Percentiles rank a stretch among this genome's conserved stretches.
Conservation (phyloP, 2,329 filamentous ascomycete species). For the Raffaelea ambrosiae region DNA sequence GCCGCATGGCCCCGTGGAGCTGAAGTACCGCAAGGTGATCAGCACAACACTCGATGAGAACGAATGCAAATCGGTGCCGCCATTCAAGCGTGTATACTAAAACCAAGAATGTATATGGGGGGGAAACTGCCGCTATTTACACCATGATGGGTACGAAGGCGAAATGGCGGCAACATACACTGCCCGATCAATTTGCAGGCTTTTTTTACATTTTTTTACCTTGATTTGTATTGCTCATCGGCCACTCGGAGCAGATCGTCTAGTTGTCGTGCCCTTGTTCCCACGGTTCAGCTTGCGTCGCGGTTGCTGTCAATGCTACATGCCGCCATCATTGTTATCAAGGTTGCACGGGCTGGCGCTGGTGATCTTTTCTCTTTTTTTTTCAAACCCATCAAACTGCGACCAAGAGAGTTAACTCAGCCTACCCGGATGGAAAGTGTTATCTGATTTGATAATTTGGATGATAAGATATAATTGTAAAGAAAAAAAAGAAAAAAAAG, state of each 20-base stretch:
- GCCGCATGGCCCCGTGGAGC: conserved; percentile 78
- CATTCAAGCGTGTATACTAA: conserved; percentile 92
- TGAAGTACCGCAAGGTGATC: conserved; percentile 79
- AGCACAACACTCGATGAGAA: conserved; percentile 80
- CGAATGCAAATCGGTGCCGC: conserved; percentile 93
- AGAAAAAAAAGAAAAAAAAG: neutral
- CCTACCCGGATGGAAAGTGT: neutral
- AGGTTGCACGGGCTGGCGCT: neutral
- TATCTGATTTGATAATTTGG: neutral
- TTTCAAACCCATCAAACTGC: no score
- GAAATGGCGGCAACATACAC: neutral
- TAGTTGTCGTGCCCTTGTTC: neutral
- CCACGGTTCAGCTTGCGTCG: neutral
- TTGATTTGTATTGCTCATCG: neutral
- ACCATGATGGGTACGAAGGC: no score
- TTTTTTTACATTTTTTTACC: no score
- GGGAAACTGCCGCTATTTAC: neutral
- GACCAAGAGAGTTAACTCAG: no score
- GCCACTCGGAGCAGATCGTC: neutral
- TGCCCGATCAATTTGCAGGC: no score
- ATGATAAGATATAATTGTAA: neutral
- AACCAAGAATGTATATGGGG: conserved; percentile 3
- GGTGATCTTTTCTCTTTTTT: neutral
- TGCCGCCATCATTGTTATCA: no score
- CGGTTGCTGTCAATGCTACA: neutral